Evolutionary conservation across 148 eudicot species (phyloP), one percentile per base, ranked within the genome.

Genomic region (Talinum fruticosum): DNA sequence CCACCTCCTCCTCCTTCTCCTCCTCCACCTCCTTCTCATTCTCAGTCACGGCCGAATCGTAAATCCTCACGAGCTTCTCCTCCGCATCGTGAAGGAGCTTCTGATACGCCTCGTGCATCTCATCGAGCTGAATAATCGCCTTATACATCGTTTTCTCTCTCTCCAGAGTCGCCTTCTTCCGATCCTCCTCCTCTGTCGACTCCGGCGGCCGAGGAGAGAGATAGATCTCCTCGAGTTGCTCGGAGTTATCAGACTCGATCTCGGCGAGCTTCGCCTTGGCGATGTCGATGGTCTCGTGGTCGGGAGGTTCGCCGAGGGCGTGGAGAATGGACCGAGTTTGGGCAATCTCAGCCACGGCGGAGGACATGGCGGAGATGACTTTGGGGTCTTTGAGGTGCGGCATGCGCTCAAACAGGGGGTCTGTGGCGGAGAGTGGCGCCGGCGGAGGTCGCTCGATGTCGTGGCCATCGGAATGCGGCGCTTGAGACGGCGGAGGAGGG

Each of bases 221-320:
- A n/a, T n/a, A n/a, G 59, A 90, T 82, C 72, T 87, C 92, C 38
- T 84, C 92, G 5, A 92, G 77, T 53, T 81, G 78, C 0, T 75
- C 54, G 15, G 88, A 64, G 7, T 85, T 44, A 0, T 16, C 13
- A 2, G 82, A 62, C 19, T 88, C 89, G 74, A 95, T 78, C 78
- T 92, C 89, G 0, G 83, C 74, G 2, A 94, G 66, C 72, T 81
- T 87, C 5, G 79, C 72, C 71, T 83, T 86, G 15, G 97, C 98
- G 10, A 69, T 53, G 64, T 95, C 97, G 33, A 95, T 83, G 1
- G 92, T 23, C 82, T 95, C 98, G 77, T 95, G 98, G 51, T 90
- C 97, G 10, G 98, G 97, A 0, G 92, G 88, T 0, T 79, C 82
- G 2, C 98, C 98, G 0, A 95, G 83, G 32, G 90, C 79, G 0